Base-by-base conservation (phyloP, 768 basidiomycete species). In the Tylopilus felleus region DNA sequence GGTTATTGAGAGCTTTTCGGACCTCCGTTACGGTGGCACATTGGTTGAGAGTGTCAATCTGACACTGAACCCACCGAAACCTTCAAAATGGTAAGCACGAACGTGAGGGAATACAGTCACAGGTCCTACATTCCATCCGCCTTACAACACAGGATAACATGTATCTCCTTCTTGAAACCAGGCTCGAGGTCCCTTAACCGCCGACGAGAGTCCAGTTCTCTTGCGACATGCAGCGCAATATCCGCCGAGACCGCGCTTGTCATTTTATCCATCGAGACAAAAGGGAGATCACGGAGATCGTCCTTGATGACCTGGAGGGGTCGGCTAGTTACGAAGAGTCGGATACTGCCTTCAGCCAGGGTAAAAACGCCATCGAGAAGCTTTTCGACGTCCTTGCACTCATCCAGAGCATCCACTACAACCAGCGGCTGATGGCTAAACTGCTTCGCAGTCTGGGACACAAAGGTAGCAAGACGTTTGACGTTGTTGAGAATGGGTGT, bases 21-120 rank as follows among this genome's bases (percentile, higher is more conserved):
- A 65, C 38, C 7, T 61, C 57, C 17, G 33, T 12, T 29, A 8
- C 43, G 0, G 58, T 49, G 33, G 48, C 22, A 27, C 64, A 65
- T 38, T 43, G 47, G 7, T 51, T 45, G 5, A 65, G 28, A 0
- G 53, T 39, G 39, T 65, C 52, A 4, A 65, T 51, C 4, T 65
- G 64, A 29, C 64, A 65, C 5, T 65, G 50, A 3, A 60, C 58
- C 64, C 64, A 65, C 0, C 59, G 61, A 39, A 36, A 36, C 35
- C 35, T 36, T 33, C 17, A 4, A 16, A 39, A 22, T 1, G 33
- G 2, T 61, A 3, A 59, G 46, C 0, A 3, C 8, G 14, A 45
- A 12, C 8, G 17, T 13, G 22, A 44, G 0, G 4, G 17, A 16
- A 36, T 5, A 36, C 2, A 17, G 16, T 16, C 14, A 36, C 1